phyloP scores from a whole-genome alignment of 345 rosid species.

The Mallotus nudiflorus region DNA sequence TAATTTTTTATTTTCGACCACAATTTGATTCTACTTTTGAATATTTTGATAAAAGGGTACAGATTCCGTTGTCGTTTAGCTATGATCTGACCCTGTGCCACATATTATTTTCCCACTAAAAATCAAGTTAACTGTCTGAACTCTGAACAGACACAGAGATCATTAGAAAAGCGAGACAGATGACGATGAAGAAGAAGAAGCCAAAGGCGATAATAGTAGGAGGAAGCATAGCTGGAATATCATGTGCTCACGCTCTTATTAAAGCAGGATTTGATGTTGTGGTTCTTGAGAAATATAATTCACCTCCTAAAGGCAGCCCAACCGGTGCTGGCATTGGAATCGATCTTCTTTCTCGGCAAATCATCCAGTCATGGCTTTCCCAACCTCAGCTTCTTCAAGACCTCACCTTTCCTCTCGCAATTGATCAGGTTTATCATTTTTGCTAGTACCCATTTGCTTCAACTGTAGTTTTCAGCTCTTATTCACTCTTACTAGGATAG shows the following conservation, averaged over 20 bases:
- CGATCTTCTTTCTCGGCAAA: slow-evolving; percentile 44
- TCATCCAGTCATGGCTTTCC: slow-evolving; percentile 63
- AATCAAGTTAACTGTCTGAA: too few relatives aligned
- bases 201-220: slow-evolving; percentile 63
- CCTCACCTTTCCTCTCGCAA: slow-evolving; percentile 51
- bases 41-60: too few relatives aligned
- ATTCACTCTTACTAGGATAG: too few relatives aligned
- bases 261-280: slow-evolving; percentile 67
- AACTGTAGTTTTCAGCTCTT: too few relatives aligned
- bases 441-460: too few relatives aligned
- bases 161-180: neutral
- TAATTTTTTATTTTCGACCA: too few relatives aligned
- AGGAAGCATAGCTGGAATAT: slow-evolving; percentile 79
- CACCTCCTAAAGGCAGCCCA: slow-evolving; percentile 68
- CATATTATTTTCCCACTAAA: too few relatives aligned
- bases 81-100: too few relatives aligned
- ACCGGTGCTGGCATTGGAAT: slow-evolving; percentile 82
- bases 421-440: slow-evolving; percentile 48
- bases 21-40: too few relatives aligned
- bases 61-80: too few relatives aligned
- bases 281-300: slow-evolving; percentile 56
- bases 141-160: too few relatives aligned
- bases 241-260: slow-evolving; percentile 67
- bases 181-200: slow-evolving; percentile 24
- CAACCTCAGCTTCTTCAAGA: slow-evolving; percentile 44